Percentiles rank a stretch among this genome's conserved stretches.
These are phyloP conservation scores for Fraxinus albicans DNA, from an alignment of 305 asterid genomes.

Conservation along the genomic window DNA sequence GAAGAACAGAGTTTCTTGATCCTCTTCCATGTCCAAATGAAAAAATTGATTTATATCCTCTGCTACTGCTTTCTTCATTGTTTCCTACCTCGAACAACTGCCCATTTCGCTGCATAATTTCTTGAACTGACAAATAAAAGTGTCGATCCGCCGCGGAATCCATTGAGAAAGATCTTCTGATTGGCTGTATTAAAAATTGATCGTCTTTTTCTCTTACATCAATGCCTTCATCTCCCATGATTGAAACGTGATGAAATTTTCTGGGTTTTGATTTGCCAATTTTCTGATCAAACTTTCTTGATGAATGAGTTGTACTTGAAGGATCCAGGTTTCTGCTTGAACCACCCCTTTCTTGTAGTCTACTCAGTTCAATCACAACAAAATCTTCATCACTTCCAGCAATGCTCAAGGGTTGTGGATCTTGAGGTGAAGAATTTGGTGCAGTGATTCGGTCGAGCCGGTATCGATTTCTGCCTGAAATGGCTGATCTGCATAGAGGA, in stretches of 20 bases:
- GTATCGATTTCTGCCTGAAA: constrained; percentile 51
- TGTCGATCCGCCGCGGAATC: constrained; percentile 69
- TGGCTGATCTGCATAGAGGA: constrained; percentile 73
- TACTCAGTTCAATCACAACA: constrained; percentile 41
- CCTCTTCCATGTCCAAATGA: constrained; percentile 71
- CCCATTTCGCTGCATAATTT: constrained; percentile 43
- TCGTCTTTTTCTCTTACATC: constrained; percentile 50
- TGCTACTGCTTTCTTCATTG: constrained; percentile 58
- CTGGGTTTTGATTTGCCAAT: constrained; percentile 32
- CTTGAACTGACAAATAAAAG: constrained; percentile 61
- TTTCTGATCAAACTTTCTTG: constrained; percentile 44
- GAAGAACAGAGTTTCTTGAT: constrained; percentile 62
- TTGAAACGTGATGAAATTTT: constrained; percentile 53
- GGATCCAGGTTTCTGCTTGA: constrained; percentile 42
- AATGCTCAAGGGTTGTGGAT: constrained; percentile 35
- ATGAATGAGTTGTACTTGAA: constrained; percentile 36
- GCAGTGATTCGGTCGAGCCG: constrained; percentile 45
- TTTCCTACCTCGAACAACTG: constrained; percentile 27
- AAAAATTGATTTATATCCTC: constrained; percentile 61
- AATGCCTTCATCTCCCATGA: constrained; percentile 81
- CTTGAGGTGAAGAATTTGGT: constrained; percentile 85
- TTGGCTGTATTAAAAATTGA: constrained; percentile 57
- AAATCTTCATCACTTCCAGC: constrained; percentile 47
- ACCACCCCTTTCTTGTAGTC: constrained; percentile 35
- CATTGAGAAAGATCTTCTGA: constrained; percentile 84